A percentile compares a stretch with the other conserved stretches of the same genome.
Conservation (phyloP, 345 rosid species). For the Eucalyptus regnans region DNA sequence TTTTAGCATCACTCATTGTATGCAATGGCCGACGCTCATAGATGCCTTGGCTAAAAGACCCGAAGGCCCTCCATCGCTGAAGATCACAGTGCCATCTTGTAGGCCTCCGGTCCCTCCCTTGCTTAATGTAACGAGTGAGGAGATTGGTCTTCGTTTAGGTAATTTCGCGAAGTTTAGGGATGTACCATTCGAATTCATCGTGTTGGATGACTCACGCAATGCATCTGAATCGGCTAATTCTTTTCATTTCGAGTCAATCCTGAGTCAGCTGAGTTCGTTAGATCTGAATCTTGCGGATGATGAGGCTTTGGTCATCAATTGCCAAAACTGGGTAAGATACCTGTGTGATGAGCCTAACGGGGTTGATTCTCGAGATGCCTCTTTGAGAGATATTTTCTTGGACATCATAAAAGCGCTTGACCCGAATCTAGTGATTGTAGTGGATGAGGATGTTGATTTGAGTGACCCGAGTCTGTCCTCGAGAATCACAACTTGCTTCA, state of each 20-base stretch:
- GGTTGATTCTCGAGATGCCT: neutral
- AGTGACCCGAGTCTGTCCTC: conserved; percentile 30
- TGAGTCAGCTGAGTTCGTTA: conserved; percentile 19
- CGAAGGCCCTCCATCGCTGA: conserved; percentile 54
- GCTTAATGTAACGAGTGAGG: conserved; percentile 36
- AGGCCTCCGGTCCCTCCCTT: conserved; percentile 50
- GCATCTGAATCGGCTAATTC: neutral
- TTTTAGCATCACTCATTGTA: conserved; percentile 57
- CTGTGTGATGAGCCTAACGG: conserved; percentile 25
- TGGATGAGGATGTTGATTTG: conserved; percentile 56
- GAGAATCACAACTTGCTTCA: conserved; percentile 48
- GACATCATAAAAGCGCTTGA: conserved; percentile 25
- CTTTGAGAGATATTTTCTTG: conserved; percentile 30
- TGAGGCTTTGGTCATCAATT: conserved; percentile 54
- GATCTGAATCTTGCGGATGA: conserved; percentile 21
- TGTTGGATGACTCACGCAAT: conserved; percentile 4
- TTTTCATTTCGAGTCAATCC: conserved; percentile 17
- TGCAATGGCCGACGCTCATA: conserved; percentile 75
- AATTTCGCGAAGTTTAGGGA: conserved; percentile 50
- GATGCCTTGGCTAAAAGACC: conserved; percentile 53
- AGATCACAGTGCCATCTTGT: conserved; percentile 40
- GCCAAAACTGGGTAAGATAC: conserved; percentile 62
- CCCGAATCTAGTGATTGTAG: conserved; percentile 30
- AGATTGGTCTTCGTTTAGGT: conserved; percentile 39
- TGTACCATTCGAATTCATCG: conserved; percentile 43